Evolutionary conservation across 163 green algal genomes (phyloP), one percentile per base, ranked within the genome.

Genomic region (Scenedesmus sp.): DNA sequence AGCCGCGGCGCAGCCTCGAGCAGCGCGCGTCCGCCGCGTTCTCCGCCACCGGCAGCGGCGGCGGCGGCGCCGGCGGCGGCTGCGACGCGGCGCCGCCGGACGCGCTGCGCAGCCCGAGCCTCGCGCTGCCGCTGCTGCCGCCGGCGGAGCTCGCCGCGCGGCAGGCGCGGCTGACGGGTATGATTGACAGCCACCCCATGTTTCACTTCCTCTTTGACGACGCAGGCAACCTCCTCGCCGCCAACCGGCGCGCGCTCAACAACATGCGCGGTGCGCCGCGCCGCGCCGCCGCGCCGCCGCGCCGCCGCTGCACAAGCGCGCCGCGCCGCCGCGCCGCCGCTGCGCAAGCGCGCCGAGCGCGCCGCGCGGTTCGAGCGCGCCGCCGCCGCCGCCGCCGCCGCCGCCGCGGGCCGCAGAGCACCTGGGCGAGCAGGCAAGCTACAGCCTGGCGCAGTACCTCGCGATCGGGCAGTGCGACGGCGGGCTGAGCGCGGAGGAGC

Each of bases 181-280:
- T 92, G 81, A 85, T 81, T 56, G 81, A 92, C 66, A 87, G 84
- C 57, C 84, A 89, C 39, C 83, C 87, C 14, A 92, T 92, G 81
- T 90, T 89, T 48, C 83, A 90, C 75, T 92, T 92, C 71, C 63
- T 92, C 48, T 92, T 92, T 82, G 87, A 92, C 50, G 73, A 83
- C 15, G 67, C 83, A 42, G 87, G 87, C 18, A 79, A 79, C n/a
- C 78, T 92, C 60, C 77, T 92, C 28, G 67, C 84, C 20, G 87
- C 85, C 0, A 92, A 92, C 78, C 83, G 85, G 45, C 60, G 82
- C 20, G 87, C 87, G 1, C 58, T 86, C 58, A 67, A 84, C 50
- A 88, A 88, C 82, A 87, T 89, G 75, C n/a, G 54, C 14, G 69
- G 69, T 77, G 22, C 42, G 53, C 28, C 9, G 18, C 22, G 34